A percentile compares a stretch with the other conserved stretches of the same genome.
These are phyloP conservation scores for Aureobasidium pullulans DNA, from an alignment of 2,329 filamentous ascomycete genomes.

Conservation along the genomic window DNA sequence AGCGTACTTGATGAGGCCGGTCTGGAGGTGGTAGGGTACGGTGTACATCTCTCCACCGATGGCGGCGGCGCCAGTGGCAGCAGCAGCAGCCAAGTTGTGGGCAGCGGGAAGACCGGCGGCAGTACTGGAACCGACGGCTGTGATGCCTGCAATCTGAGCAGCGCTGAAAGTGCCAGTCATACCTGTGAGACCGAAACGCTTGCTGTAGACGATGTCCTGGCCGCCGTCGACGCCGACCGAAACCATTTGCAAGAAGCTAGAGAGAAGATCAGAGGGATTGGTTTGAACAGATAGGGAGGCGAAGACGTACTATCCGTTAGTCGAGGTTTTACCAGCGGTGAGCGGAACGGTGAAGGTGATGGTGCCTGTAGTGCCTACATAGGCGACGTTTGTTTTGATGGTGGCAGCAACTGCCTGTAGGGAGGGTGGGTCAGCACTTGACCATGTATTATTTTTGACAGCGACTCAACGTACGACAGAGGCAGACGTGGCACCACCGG, in stretches of 20 bases:
- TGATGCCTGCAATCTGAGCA: conserved; percentile 30
- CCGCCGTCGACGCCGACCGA: conserved; percentile 48
- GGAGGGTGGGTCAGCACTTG: not conserved
- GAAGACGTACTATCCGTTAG: conserved; percentile 6
- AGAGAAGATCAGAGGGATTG: not conserved
- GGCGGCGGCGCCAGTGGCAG: conserved; percentile 17
- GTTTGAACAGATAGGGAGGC: conserved; percentile 23
- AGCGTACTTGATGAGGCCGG: conserved; percentile 51
- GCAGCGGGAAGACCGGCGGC: conserved; percentile 11
- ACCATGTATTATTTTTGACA: too few relatives aligned
- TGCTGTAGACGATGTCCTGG: conserved; percentile 52
- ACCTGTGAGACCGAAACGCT: conserved; percentile 55
- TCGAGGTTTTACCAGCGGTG: not conserved
- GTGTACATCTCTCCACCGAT: conserved; percentile 23
- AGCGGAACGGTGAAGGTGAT: not conserved
- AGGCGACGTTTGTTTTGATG: not conserved
- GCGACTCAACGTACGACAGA: conserved; percentile 34
- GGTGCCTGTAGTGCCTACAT: not conserved
- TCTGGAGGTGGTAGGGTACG: conserved; percentile 50
- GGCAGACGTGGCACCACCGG: conserved; percentile 48
- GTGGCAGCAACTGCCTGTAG: not conserved
- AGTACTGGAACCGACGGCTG: conserved; percentile 31
- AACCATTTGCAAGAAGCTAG: conserved; percentile 53
- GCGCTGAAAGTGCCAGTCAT: conserved; percentile 56
- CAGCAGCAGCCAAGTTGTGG: conserved; percentile 25